Evolutionary conservation across 371 early-diverging fungal species (phyloP).

Genomic region (Catenaria anguillulae): DNA sequence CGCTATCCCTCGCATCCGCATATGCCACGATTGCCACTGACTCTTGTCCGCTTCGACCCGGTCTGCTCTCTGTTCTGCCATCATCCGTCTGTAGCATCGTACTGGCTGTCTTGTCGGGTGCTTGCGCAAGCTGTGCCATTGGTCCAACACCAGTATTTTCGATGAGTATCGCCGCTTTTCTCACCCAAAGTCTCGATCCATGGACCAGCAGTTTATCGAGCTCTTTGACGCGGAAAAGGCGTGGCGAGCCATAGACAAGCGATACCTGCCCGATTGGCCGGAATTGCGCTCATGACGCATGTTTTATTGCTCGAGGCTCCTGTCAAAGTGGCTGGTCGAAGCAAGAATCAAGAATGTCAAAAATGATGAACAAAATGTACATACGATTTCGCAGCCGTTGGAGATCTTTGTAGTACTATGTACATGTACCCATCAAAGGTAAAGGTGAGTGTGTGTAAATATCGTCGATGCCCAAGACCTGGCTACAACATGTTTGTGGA

Average conservation of each 20-base stretch:
- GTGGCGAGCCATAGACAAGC: constrained; percentile 46
- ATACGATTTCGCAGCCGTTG: no score
- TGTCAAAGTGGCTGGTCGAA: no score
- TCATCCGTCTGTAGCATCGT: no score
- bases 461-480: no score
- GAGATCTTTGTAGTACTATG: no score
- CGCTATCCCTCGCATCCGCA: neutral
- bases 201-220: constrained; percentile 97
- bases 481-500: no score
- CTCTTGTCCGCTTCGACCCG: neutral
- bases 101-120: constrained; percentile 93
- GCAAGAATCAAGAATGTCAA: no score
- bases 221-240: constrained; percentile 76
- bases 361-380: no score
- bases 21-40: no score
- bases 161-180: constrained; percentile 90
- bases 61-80: neutral
- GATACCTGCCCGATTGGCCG: constrained; percentile 64
- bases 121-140: constrained; percentile 77
- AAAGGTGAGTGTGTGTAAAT: no score
- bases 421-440: no score
- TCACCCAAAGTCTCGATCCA: constrained; percentile 78
- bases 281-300: constrained; percentile 15
- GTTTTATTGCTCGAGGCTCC: no score
- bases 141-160: constrained; percentile 89